These are phyloP conservation scores for Chionographis japonica DNA, from an alignment of 106 monocot species.

Conservation along the genomic window DNA sequence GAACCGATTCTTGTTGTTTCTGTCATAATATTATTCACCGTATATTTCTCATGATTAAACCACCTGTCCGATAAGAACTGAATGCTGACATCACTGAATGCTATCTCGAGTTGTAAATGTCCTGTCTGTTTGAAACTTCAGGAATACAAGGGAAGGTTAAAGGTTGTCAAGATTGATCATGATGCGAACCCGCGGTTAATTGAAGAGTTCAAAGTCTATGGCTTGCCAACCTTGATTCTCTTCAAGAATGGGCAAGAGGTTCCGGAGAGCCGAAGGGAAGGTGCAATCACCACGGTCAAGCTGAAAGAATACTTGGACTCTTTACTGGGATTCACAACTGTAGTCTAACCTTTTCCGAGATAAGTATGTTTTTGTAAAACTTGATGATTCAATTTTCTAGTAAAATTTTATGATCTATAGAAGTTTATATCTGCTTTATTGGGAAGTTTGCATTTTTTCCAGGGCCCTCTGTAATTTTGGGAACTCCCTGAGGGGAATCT, in stretches of 20 bases:
- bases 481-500: too few relatives aligned
- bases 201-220: slow-evolving; percentile 80
- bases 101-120: too few relatives aligned
- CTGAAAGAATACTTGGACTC: slow-evolving; percentile 76
- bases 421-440: too few relatives aligned
- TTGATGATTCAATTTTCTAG: background rate
- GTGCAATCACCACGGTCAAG: slow-evolving; percentile 76
- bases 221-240: slow-evolving; percentile 77
- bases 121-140: slow-evolving; percentile 12
- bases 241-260: slow-evolving; percentile 83
- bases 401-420: background rate
- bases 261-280: slow-evolving; percentile 78
- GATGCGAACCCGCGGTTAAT: slow-evolving; percentile 94
- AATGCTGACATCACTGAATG: too few relatives aligned
- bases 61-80: too few relatives aligned
- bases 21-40: too few relatives aligned
- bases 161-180: slow-evolving; percentile 91
- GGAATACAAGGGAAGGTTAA: slow-evolving; percentile 75
- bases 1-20: too few relatives aligned
- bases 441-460: too few relatives aligned
- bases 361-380: background rate
- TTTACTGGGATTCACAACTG: slow-evolving; percentile 49
- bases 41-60: too few relatives aligned
- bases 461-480: too few relatives aligned
- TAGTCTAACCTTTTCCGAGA: slow-evolving; percentile 28